Evolutionary conservation across 192 early-diverging fungal species (phyloP).

Genomic region (Coemansia sp.): DNA sequence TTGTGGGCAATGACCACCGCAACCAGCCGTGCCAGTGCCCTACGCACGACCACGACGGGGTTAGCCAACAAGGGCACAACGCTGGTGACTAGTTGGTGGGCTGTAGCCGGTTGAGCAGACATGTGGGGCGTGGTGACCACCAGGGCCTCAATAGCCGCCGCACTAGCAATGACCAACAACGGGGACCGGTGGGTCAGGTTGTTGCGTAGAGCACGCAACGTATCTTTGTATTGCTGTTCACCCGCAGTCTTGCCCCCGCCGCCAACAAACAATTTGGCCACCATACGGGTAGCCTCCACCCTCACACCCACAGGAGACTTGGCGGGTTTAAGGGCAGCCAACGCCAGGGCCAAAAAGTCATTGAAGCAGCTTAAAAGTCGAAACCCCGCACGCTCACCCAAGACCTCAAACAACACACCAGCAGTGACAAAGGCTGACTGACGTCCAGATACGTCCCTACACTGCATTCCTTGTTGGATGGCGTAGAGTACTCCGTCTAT

Average conservation of each 20-base stretch:
- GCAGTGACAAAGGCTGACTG: conserved; percentile 64
- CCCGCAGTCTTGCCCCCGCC: conserved; percentile 61
- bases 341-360: conserved; percentile 24
- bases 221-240: conserved; percentile 68
- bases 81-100: too few relatives aligned
- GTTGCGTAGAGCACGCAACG: conserved; percentile 57
- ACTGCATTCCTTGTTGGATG: conserved; percentile 16
- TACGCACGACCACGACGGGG: conserved; percentile 23
- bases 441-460: background rate
- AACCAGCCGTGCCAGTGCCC: conserved; percentile 16
- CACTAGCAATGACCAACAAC: conserved; percentile 26
- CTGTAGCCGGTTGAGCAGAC: too few relatives aligned
- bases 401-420: conserved; percentile 70
- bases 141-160: conserved; percentile 16
- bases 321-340: conserved; percentile 14
- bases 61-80: conserved; percentile 24
- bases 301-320: conserved; percentile 53
- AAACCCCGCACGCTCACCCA: conserved; percentile 47
- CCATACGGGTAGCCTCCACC: conserved; percentile 61
- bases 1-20: conserved; percentile 30
- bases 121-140: too few relatives aligned
- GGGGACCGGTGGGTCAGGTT: conserved; percentile 68
- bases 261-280: conserved; percentile 61
- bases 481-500: conserved; percentile 32
- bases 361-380: conserved; percentile 45